These are phyloP conservation scores for Eragrostis nindensis DNA, from an alignment of 176 grass and related monocot genomes.

Conservation along the genomic window DNA sequence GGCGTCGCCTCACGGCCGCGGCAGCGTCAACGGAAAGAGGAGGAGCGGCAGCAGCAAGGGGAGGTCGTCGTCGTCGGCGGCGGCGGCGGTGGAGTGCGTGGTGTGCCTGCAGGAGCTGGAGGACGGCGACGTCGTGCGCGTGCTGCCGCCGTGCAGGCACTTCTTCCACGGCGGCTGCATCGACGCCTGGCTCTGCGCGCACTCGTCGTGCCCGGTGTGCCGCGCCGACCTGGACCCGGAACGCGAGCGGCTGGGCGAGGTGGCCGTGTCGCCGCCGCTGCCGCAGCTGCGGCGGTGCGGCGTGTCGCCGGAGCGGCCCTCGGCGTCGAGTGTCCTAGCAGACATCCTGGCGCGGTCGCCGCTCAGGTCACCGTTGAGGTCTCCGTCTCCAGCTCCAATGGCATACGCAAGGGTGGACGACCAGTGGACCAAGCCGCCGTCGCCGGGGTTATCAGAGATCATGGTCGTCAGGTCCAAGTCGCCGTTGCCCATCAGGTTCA, in stretches of 20 bases:
- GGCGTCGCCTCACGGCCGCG: not conserved
- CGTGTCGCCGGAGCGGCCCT: constrained; percentile 34
- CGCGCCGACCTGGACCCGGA: constrained; percentile 44
- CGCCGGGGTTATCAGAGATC: constrained; percentile 8
- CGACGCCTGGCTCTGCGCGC: constrained; percentile 49
- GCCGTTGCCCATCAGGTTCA: constrained; percentile 20
- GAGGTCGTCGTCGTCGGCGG: not conserved
- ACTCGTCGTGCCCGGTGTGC: constrained; percentile 57
- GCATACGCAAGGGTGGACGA: not conserved
- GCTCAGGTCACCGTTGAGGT: constrained; percentile 31
- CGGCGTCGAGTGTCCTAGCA: constrained; percentile 33
- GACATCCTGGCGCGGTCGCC: constrained; percentile 48
- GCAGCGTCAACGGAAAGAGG: not conserved
- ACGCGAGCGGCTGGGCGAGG: not conserved
- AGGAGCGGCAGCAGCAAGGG: constrained; percentile 30
- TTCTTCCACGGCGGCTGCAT: constrained; percentile 61
- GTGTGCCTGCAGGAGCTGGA: constrained; percentile 62
- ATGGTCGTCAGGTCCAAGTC: constrained; percentile 23
- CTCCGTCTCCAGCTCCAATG: constrained; percentile 22
- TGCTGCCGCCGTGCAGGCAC: constrained; percentile 57
- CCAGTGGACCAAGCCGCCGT: not conserved
- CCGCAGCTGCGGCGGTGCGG: constrained; percentile 32
- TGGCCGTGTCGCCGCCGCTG: constrained; percentile 5
- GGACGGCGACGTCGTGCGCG: constrained; percentile 64
- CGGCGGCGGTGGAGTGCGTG: constrained; percentile 46